These are phyloP conservation scores for Cordyceps tenuipes DNA, from an alignment of 2,329 filamentous ascomycete species.

Conservation along the genomic window DNA sequence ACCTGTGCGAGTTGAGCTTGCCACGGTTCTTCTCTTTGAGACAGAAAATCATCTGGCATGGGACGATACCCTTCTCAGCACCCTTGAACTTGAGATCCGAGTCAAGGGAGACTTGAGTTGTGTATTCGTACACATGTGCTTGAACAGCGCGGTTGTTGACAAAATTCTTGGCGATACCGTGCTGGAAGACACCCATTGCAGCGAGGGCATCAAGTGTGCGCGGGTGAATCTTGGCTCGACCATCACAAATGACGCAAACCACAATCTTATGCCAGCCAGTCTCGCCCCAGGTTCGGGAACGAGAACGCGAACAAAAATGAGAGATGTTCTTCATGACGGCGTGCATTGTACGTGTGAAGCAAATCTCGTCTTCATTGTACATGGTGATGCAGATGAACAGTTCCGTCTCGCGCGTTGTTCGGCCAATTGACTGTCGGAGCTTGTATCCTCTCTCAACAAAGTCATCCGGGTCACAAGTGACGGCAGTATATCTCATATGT, in stretches of 20 bases:
- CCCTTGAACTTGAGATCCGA: slow-evolving; percentile 97
- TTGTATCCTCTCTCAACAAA: slow-evolving; percentile 86
- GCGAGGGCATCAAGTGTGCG: slow-evolving; percentile 89
- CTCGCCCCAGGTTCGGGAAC: slow-evolving; percentile 93
- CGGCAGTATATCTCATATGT: slow-evolving; percentile 96
- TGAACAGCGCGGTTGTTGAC: slow-evolving; percentile 95
- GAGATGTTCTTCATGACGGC: slow-evolving; percentile 97
- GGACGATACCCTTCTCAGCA: slow-evolving; percentile 96
- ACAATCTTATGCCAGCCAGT: slow-evolving; percentile 99
- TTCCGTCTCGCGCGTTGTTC: slow-evolving; percentile 80
- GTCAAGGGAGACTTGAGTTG: slow-evolving; percentile 93
- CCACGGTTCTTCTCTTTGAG: slow-evolving; percentile 96
- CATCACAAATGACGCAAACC: slow-evolving; percentile 92
- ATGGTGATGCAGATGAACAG: slow-evolving; percentile 96
- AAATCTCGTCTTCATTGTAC: slow-evolving; percentile 98
- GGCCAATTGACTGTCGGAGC: slow-evolving; percentile 81
- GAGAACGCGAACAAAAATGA: slow-evolving; percentile 87
- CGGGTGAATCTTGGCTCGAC: slow-evolving; percentile 81
- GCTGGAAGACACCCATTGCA: slow-evolving; percentile 95
- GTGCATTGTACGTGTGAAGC: slow-evolving; percentile 97
- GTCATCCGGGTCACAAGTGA: slow-evolving; percentile 96
- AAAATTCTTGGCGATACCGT: slow-evolving; percentile 96
- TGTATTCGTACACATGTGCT: slow-evolving; percentile 98
- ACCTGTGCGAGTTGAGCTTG: slow-evolving; percentile 96
- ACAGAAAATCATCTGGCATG: slow-evolving; percentile 97